phyloP scores from a whole-genome alignment of 768 basidiomycete species.

The Xerocomus brunneocitrinus region DNA sequence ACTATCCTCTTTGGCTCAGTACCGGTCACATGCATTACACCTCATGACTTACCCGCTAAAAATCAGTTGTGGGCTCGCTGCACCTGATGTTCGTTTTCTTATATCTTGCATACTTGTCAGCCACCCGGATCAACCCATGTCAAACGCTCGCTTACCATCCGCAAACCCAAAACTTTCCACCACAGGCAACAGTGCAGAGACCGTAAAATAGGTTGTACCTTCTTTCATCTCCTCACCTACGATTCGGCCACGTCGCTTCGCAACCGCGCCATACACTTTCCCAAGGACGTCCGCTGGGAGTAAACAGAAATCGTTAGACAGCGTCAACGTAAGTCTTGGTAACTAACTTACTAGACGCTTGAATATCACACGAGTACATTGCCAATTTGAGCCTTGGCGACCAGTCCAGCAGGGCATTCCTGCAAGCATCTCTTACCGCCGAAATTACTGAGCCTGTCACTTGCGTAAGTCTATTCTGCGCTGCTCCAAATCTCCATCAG shows the following conservation, averaged over 20 bases:
- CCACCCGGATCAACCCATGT: background rate
- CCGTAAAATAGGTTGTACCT: constrained; percentile 90
- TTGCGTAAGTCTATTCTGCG: constrained; percentile 75
- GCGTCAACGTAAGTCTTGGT: background rate
- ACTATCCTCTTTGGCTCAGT: constrained; percentile 36
- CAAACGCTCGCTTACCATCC: constrained; percentile 55
- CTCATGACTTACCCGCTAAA: constrained; percentile 74
- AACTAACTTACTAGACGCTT: constrained; percentile 84
- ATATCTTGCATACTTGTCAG: constrained; percentile 59
- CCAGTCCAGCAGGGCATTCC: constrained; percentile 91
- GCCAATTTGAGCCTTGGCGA: constrained; percentile 95
- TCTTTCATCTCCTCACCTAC: constrained; percentile 99
- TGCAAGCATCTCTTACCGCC: constrained; percentile 82
- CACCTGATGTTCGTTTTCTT: constrained; percentile 92
- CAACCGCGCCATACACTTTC: constrained; percentile 94
- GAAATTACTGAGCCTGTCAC: constrained; percentile 90
- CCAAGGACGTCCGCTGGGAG: constrained; percentile 87
- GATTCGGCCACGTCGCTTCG: constrained; percentile 85
- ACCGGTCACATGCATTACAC: background rate
- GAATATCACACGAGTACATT: constrained; percentile 99
- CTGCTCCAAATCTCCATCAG: constrained; percentile 37
- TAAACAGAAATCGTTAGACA: constrained; percentile 6
- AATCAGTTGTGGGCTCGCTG: constrained; percentile 94
- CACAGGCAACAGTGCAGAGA: constrained; percentile 87
- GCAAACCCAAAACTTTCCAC: constrained; percentile 98